phyloP scores from a whole-genome alignment of 768 basidiomycete genomes.

The Pleurotus cornucopiae region DNA sequence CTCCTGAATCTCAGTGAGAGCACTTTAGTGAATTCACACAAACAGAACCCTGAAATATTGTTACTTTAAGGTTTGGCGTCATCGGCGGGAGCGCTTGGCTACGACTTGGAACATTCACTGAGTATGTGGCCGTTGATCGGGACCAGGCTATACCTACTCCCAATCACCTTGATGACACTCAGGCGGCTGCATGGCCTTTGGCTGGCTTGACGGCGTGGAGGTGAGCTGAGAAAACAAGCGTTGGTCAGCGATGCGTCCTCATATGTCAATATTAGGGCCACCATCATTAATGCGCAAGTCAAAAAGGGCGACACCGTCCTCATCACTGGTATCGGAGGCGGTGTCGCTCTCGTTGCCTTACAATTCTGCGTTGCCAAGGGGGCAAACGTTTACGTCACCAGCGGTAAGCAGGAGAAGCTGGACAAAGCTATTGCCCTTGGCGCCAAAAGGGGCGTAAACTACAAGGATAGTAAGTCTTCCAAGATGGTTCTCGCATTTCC shows the following conservation, averaged over 20 bases:
- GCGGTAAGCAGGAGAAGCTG: constrained; percentile 67
- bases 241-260: not conserved
- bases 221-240: constrained; percentile 30
- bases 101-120: constrained; percentile 66
- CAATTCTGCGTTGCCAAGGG: constrained; percentile 75
- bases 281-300: constrained; percentile 61
- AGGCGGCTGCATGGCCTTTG: constrained; percentile 75
- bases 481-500: not conserved
- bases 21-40: constrained; percentile 9
- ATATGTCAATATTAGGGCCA: constrained; percentile 40
- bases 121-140: constrained; percentile 72
- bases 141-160: constrained; percentile 65
- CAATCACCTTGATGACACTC: constrained; percentile 59
- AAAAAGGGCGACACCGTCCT: constrained; percentile 65
- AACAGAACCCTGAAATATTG: not conserved
- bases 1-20: constrained; percentile 60
- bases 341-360: constrained; percentile 73
- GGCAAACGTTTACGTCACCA: constrained; percentile 81
- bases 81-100: constrained; percentile 56
- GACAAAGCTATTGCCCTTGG: constrained; percentile 61
- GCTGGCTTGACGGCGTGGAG: constrained; percentile 83
- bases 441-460: constrained; percentile 73
- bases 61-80: constrained; percentile 49
- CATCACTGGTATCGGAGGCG: constrained; percentile 81
- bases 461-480: constrained; percentile 53